Evolutionary conservation across 352 stramenopile species (phyloP).

Genomic region (Phytophthora kernoviae): DNA sequence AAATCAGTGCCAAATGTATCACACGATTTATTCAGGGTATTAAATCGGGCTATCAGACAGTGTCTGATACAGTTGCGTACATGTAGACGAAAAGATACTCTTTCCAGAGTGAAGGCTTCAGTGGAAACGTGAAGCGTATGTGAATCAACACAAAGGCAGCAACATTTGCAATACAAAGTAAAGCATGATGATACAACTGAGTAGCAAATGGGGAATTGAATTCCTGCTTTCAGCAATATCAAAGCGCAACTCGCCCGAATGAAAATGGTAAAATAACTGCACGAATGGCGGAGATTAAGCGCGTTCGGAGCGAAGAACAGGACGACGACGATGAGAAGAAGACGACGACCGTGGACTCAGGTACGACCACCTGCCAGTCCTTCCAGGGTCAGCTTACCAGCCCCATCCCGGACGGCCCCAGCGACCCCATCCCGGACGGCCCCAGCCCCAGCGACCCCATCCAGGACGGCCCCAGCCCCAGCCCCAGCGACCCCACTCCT

Average conservation of each 20-base stretch:
- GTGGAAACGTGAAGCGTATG: no score
- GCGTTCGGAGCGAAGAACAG: not conserved
- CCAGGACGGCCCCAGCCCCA: not conserved
- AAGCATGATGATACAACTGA: no score
- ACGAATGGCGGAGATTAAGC: not conserved
- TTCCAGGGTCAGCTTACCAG: conserved; percentile 9
- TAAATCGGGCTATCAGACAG: no score
- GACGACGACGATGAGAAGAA: not conserved
- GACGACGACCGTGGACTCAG: not conserved
- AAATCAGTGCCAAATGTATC: no score
- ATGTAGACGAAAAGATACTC: no score
- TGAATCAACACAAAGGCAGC: no score
- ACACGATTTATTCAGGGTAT: no score
- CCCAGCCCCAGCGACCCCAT: conserved; percentile 4
- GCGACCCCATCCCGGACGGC: not conserved
- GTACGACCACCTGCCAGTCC: not conserved
- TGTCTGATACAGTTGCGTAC: no score
- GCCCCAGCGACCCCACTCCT: conserved; percentile 13
- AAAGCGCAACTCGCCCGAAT: conserved; percentile 1
- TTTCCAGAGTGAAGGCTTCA: no score
- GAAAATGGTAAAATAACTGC: not conserved
- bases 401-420: conserved; percentile 16
- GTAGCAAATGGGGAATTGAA: not conserved
- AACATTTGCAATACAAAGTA: no score
- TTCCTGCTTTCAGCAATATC: not conserved